Evolutionary conservation across 257 asterid species (phyloP), one percentile per base, ranked within the genome.

Genomic region (Ophiorrhiza pumila): DNA sequence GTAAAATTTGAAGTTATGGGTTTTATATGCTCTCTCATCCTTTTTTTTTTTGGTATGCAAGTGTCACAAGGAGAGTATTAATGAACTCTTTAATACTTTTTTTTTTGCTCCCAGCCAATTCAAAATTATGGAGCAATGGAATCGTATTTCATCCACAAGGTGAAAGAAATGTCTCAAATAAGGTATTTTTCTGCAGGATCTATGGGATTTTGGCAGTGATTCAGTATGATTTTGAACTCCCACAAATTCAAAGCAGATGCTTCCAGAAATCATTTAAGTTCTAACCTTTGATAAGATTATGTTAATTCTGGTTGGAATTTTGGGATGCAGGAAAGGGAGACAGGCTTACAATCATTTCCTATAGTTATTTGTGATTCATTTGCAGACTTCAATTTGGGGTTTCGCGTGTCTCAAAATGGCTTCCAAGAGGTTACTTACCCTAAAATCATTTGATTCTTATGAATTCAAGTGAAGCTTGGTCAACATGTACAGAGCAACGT

Each of bases 401-500:
- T 88, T 67, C 93, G 96, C 69, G 77, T 95, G 91, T 86, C 99
- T 61, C 73, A 80, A 31, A 87, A 87, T 86, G 98, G 96, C 76
- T 86, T 90, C 76, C 89, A 87, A 77, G 99, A 92, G 98, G 99
- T 95, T 65, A 25, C 65, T 67, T 35, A 15, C 39, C 32, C 45
- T 41, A 15, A 65, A 25, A 23, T 50, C 58, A 63, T 72, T 60
- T 15, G 17, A 23, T 61, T 60, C 52, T 25, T 14, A 57, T 46
- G 32, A 34, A 14, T 34, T 17, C 68, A 18, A 57, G 22, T 22
- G 20, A 67, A 58, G 56, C 20, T 58, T 34, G 32, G 61, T 34
- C 39, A 3, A 45, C 65, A 32, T 49, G 66, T 57, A 29, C 25
- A 46, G 17, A 58, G 57, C 20, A 59, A 57, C 37, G n/a, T 42